A percentile compares a stretch with the other conserved stretches of the same genome.
These are phyloP conservation scores for Stagonosporopsis vannaccii DNA, from an alignment of 2,329 filamentous ascomycete genomes.

Conservation along the genomic window DNA sequence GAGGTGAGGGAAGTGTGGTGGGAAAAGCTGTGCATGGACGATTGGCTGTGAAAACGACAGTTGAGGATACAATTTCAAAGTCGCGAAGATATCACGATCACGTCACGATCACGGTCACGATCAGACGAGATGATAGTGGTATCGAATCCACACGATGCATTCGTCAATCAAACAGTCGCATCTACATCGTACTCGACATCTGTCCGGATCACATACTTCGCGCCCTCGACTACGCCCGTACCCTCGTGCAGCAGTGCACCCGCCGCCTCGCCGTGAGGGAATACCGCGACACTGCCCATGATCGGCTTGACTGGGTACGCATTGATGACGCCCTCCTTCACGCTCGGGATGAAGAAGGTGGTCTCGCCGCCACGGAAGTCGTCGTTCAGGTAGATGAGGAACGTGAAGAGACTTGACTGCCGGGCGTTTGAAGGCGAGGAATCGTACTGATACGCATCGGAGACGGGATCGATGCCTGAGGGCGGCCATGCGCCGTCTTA, in stretches of 20 bases:
- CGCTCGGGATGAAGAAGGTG: conserved; percentile 72
- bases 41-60: neutral
- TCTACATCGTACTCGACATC: conserved; percentile 74
- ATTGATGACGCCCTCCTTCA: conserved; percentile 70
- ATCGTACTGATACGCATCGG: conserved; percentile 70
- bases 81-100: neutral
- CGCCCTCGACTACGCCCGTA: conserved; percentile 71
- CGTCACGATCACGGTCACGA: neutral
- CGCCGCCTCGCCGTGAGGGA: conserved; percentile 72
- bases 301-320: conserved; percentile 73
- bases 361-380: conserved; percentile 77
- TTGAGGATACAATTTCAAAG: neutral
- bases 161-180: conserved; percentile 9
- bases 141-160: neutral
- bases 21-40: neutral
- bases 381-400: conserved; percentile 73
- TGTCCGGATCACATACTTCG: conserved; percentile 73
- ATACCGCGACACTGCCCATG: conserved; percentile 72
- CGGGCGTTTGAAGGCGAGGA: conserved; percentile 64
- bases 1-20: conserved; percentile 1
- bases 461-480: conserved; percentile 65
- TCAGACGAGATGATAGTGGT: neutral
- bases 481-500: conserved; percentile 74
- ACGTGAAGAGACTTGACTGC: conserved; percentile 74
- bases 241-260: conserved; percentile 74